A percentile compares a stretch with the other conserved stretches of the same genome.
These are phyloP conservation scores for Phytophthora kernoviae DNA, from an alignment of 352 stramenopile species.

Conservation along the genomic window DNA sequence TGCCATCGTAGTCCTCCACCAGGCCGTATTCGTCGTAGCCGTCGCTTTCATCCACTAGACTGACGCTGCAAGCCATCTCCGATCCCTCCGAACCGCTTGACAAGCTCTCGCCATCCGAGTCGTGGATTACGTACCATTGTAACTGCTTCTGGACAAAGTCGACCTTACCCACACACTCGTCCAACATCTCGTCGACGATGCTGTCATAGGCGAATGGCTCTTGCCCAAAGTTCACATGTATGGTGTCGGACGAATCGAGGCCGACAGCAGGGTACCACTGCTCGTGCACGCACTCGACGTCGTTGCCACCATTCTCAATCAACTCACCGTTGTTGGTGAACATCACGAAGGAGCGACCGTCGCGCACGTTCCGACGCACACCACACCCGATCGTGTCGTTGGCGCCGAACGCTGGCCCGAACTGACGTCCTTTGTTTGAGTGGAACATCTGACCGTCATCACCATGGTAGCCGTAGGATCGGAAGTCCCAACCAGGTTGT, in stretches of 20 bases:
- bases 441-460: conserved; percentile 77
- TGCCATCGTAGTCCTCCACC: conserved; percentile 31
- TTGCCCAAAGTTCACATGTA: conserved; percentile 43
- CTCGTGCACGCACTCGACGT: conserved; percentile 35
- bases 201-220: conserved; percentile 39
- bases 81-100: conserved; percentile 16
- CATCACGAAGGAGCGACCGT: conserved; percentile 34
- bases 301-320: conserved; percentile 15
- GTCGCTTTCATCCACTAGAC: conserved; percentile 31
- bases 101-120: conserved; percentile 36
- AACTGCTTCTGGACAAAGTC: conserved; percentile 31
- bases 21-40: conserved; percentile 41
- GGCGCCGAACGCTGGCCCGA: conserved; percentile 31
- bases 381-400: conserved; percentile 40
- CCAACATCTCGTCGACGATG: conserved; percentile 35
- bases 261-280: conserved; percentile 39
- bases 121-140: conserved; percentile 36
- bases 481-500: conserved; percentile 69
- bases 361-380: conserved; percentile 24
- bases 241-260: conserved; percentile 32
- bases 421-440: conserved; percentile 36
- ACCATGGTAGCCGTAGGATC: conserved; percentile 79
- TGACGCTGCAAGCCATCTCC: conserved; percentile 4
- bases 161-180: conserved; percentile 25
- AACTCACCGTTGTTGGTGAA: conserved; percentile 38